Conservation (phyloP, 306 rosid genomes). For the Cucurbita maxima region DNA sequence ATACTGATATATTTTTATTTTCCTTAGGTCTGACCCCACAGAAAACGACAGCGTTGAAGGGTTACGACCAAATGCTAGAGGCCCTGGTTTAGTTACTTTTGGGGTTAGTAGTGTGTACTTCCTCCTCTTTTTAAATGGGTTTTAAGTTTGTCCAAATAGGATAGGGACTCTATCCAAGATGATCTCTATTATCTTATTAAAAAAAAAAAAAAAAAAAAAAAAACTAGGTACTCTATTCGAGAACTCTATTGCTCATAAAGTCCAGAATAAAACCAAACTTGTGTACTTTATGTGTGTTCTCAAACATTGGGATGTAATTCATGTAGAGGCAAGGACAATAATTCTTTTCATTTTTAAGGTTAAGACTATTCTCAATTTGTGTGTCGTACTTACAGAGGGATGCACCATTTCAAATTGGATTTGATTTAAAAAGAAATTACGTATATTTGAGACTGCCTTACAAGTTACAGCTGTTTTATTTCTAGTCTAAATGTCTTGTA, state of each 20-base stretch:
- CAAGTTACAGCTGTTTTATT: background rate
- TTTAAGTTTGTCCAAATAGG: background rate
- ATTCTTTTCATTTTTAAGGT: background rate
- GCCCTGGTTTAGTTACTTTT: constrained; percentile 99
- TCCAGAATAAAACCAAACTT: background rate
- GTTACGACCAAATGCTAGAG: constrained; percentile 93
- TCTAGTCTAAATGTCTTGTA: background rate
- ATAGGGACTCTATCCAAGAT: background rate
- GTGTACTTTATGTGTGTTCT: background rate
- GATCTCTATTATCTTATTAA: background rate
- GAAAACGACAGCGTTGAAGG: constrained; percentile 99
- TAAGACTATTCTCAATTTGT: background rate
- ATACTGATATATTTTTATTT: constrained; percentile 16
- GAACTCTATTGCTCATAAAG: background rate
- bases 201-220: no score
- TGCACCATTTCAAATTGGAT: background rate
- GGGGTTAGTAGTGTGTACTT: constrained; percentile 49
- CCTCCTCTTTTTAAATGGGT: background rate
- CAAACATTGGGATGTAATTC: background rate
- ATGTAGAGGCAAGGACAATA: background rate
- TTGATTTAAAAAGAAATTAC: background rate
- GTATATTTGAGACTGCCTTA: background rate
- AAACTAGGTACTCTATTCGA: background rate
- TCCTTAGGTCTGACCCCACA: constrained; percentile 88
- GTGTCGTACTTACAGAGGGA: background rate